These are phyloP conservation scores for Wolfiporia cocos DNA, from an alignment of 1,284 basidiomycete species.

Conservation along the genomic window DNA sequence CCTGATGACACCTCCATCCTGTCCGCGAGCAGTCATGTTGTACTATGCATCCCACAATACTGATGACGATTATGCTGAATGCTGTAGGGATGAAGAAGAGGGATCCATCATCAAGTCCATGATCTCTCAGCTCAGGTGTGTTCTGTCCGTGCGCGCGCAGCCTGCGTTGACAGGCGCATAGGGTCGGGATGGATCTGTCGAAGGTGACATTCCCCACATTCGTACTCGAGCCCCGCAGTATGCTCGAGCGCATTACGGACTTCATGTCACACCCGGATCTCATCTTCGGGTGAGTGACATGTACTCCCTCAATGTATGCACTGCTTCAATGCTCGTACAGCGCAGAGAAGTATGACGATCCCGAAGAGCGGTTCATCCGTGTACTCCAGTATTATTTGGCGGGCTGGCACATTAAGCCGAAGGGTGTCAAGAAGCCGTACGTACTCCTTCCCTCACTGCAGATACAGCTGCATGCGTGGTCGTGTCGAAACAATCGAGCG, in stretches of 20 bases:
- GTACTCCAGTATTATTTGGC: constrained; percentile 94
- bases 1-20: constrained; percentile 81
- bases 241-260: constrained; percentile 96
- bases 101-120: constrained; percentile 75
- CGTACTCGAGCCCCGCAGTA: constrained; percentile 88
- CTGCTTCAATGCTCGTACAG: too few species aligned
- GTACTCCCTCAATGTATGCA: too few species aligned
- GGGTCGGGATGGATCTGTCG: constrained; percentile 93
- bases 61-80: constrained; percentile 12
- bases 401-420: constrained; percentile 99
- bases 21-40: constrained; percentile 42
- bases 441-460: constrained; percentile 25
- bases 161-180: constrained; percentile 20
- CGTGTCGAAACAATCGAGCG: too few species aligned
- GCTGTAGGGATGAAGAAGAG: constrained; percentile 66
- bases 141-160: neutral
- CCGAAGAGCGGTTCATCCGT: constrained; percentile 88
- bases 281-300: constrained; percentile 78
- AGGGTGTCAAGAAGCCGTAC: constrained; percentile 98
- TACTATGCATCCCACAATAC: constrained; percentile 9
- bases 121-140: constrained; percentile 80
- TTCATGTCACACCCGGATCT: constrained; percentile 99
- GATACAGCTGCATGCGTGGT: too few species aligned
- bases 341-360: constrained; percentile 69
- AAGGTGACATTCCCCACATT: constrained; percentile 94